These are phyloP conservation scores for Trichoderma virens DNA, from an alignment of 495 filamentous ascomycete genomes.

Conservation along the genomic window DNA sequence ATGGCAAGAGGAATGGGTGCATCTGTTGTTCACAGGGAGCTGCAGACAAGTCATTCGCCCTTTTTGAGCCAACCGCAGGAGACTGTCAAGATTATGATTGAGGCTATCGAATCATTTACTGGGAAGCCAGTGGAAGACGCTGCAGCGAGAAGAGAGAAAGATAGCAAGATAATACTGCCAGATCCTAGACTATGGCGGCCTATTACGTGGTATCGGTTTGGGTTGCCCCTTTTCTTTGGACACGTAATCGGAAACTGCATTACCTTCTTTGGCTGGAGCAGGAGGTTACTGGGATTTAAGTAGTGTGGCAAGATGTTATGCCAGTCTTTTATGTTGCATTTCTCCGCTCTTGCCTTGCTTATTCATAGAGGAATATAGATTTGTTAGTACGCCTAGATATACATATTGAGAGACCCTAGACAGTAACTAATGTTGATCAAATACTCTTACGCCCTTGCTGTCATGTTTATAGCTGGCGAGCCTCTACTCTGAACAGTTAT, in stretches of 20 bases:
- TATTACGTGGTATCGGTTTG: neutral
- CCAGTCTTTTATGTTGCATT: neutral
- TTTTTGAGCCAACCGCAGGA: neutral
- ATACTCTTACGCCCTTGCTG: too few species aligned
- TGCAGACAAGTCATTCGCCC: neutral
- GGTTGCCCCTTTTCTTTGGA: neutral
- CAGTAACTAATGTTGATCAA: too few species aligned
- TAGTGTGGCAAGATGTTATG: neutral
- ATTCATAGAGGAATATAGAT: neutral
- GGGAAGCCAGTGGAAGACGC: neutral
- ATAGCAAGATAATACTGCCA: neutral
- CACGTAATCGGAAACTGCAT: neutral
- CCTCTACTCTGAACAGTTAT: too few species aligned
- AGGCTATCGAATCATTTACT: neutral
- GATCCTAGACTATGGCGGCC: neutral
- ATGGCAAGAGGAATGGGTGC: conserved; percentile 2
- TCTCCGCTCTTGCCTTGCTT: neutral
- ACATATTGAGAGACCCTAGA: too few species aligned
- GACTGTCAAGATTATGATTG: neutral
- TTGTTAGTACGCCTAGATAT: too few species aligned
- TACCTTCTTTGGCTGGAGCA: neutral
- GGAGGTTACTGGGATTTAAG: neutral
- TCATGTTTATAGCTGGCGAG: too few species aligned
- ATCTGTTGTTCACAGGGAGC: neutral
- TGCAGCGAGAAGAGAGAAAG: neutral